Base-by-base conservation (phyloP, 2,329 filamentous ascomycete genomes). In the Monosporascus cannonballus region DNA sequence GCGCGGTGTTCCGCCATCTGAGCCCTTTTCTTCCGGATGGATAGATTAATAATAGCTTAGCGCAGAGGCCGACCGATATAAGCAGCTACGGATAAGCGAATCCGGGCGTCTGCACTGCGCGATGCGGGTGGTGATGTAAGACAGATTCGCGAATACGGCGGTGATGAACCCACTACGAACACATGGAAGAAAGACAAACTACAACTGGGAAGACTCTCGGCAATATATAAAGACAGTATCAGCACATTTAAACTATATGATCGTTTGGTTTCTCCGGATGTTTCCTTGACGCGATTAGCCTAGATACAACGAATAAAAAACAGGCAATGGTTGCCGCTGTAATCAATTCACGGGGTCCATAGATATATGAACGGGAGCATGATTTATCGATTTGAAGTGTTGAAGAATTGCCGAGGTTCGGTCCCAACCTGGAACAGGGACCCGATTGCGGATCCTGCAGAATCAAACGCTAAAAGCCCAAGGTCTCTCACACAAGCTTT, bases 1-100 rank as follows among this genome's bases (percentile, higher is more conserved):
- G 64, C 55, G 48, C 61, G 61, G 34, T 53, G 51, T 36, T 60
- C 56, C n/a, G 60, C 57, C 70, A 71, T 71, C 51, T 54, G 51
- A 17, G 34, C 30, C 34, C 27, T 46, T 22, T 27, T 39, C 18
- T 20, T 38, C 27, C 25, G 20, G 11, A 9, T 42, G 3, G 39
- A 20, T 42, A 9, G 14, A 11, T 20, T 24, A 24, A 14, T 20
- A 42, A 24, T 24, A 24, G 39, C n/a, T 18, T 42, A 20, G 9
- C 5, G 2, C 9, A 18, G 18, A 42, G 6, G 18, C 5, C 17
- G n/a, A 42, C 6, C 18, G 39, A 42, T 20, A 14, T 24, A 42
- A 42, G 18, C 9, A 42, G 39, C 22, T 14, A 14, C n/a, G 22
- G 20, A 42, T 4, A 5, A 5, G 3, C 22, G 18, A 20, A 34